These are phyloP conservation scores for Graphilbum fragrans DNA, from an alignment of 2,329 filamentous ascomycete genomes.

Conservation along the genomic window DNA sequence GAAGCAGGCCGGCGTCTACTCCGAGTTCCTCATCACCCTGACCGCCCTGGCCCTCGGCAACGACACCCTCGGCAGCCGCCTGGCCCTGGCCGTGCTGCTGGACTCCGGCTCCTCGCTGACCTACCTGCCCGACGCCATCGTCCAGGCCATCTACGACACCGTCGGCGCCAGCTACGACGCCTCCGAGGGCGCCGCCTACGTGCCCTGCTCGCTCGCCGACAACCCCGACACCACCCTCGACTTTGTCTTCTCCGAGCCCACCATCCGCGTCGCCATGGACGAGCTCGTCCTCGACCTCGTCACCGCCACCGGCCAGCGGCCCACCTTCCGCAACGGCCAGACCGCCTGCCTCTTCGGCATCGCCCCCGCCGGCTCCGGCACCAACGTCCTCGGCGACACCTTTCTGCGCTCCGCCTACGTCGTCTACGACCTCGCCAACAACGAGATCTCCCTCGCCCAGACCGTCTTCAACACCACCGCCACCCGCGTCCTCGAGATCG, in stretches of 20 bases:
- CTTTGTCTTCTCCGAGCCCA: slow-evolving; percentile 41
- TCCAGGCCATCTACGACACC: slow-evolving; percentile 40
- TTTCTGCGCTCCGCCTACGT: slow-evolving; percentile 66
- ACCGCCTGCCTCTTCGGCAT: slow-evolving; percentile 57
- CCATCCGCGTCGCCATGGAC: slow-evolving; percentile 42
- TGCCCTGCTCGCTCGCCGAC: slow-evolving; percentile 42
- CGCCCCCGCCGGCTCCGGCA: slow-evolving; percentile 39
- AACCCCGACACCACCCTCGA: slow-evolving; percentile 27
- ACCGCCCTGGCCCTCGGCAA: slow-evolving; percentile 40
- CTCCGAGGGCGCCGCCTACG: slow-evolving; percentile 41
- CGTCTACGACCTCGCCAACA: slow-evolving; percentile 62
- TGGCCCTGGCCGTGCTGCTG: slow-evolving; percentile 52
- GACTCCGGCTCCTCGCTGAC: slow-evolving; percentile 59
- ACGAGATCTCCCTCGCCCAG: slow-evolving; percentile 59
- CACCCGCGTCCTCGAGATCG: slow-evolving; percentile 43
- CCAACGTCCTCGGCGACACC: slow-evolving; percentile 59
- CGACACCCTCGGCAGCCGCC: slow-evolving; percentile 27
- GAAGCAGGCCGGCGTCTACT: slow-evolving; percentile 33
- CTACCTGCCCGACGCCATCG: slow-evolving; percentile 49
- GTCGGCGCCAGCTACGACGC: slow-evolving; percentile 48
- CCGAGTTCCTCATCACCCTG: slow-evolving; percentile 58
- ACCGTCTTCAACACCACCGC: slow-evolving; percentile 47
- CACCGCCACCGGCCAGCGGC: slow-evolving; percentile 30
- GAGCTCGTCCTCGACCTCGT: slow-evolving; percentile 47
- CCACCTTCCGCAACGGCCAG: slow-evolving; percentile 39